phyloP scores from a whole-genome alignment of 805 yeast genomes.

The Jamesozyma rosinii region DNA sequence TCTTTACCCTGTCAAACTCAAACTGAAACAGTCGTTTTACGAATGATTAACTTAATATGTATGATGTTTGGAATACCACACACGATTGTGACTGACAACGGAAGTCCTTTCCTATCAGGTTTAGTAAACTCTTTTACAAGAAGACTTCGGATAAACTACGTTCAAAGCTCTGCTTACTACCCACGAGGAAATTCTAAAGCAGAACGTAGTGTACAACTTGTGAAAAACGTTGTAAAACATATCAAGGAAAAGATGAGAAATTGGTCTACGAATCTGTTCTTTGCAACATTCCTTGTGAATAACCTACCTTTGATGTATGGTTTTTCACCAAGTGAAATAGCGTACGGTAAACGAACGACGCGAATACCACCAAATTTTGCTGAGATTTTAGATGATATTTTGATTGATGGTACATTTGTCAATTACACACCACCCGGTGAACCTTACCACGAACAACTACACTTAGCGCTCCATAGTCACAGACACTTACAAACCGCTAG shows the following conservation, averaged over 20 bases:
- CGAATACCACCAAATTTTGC: too few relatives aligned
- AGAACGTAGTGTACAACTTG: neutral
- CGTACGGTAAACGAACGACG: neutral
- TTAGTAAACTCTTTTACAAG: neutral
- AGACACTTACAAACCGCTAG: too few relatives aligned
- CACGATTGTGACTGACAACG: neutral
- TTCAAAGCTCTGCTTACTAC: neutral
- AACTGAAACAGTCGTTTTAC: neutral
- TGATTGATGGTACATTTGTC: too few relatives aligned
- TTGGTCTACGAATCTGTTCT: neutral
- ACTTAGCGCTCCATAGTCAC: too few relatives aligned
- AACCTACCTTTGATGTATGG: neutral
- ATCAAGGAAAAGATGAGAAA: neutral
- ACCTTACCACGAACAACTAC: too few relatives aligned
- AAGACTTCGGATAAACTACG: neutral
- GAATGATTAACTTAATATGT: neutral
- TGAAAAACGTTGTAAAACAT: neutral
- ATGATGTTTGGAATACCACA: neutral
- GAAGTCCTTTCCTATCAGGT: neutral
- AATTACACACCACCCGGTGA: too few relatives aligned
- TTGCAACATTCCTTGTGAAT: neutral
- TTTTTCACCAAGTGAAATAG: conserved; percentile 1
- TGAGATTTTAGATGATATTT: too few relatives aligned
- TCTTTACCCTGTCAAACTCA: neutral
- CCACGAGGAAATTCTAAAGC: neutral